Base-by-base conservation (phyloP, 257 asterid genomes). In the Thymus mandschuricus region DNA sequence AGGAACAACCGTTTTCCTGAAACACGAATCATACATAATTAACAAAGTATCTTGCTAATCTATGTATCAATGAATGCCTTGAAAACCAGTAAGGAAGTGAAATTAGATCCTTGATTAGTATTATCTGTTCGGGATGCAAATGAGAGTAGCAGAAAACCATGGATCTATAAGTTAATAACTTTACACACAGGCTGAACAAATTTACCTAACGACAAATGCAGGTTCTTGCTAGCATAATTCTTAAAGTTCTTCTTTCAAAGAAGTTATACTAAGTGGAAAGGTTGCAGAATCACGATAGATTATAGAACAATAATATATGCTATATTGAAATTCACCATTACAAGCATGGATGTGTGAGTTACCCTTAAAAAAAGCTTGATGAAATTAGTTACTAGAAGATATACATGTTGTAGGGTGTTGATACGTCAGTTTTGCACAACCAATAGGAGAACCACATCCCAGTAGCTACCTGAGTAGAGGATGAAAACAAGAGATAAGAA, bases 1-100 rank as follows among this genome's bases (percentile, higher is more conserved):
- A 60, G 98, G 98, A 74, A 91, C 87, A 83, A 93, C 94, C 81
- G 76, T 77, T 87, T 91, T 93, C 96, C 97, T 93, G 92, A 59
- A 54, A 78, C 31, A 71, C 27, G 52, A 50, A 76, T 46, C 64
- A 50, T 21, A 49, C 59, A 70, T 30, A 74, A 60, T 8, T 43
- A 8, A 21, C 28, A 49, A 77, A 63, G 10, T 46, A 8, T 31
- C 4, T 58, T 58, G 41, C 41, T 11, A 75, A 60, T 12, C 56
- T 21, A 48, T 34, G 55, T 28, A 46, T 5, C 10, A 35, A 56
- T 60, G 70, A 68, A 35, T 35, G 40, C 40, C 2, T 35, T 35
- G 40, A 35, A 35, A 35, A 35, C 4, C 40, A 35, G 3, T 35
- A 35, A 35, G 40, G 5, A n/a, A 58, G 63, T 38, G 44, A 50